Conservation (phyloP, 2,329 filamentous ascomycete species). For the Xylariales sp. region DNA sequence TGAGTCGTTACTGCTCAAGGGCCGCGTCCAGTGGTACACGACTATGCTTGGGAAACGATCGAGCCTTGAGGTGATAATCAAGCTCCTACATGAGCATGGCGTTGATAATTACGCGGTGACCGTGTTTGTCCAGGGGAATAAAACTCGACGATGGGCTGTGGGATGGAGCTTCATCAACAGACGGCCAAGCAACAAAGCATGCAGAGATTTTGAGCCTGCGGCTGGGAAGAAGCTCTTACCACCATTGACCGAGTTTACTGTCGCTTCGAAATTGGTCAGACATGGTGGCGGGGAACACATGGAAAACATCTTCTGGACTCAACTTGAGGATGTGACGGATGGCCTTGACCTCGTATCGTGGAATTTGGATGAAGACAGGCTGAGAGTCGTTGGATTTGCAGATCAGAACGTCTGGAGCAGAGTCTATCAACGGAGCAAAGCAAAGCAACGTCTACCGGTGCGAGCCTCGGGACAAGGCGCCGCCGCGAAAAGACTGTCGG, state of each 20-base stretch:
- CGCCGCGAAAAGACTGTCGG: slow-evolving; percentile 21
- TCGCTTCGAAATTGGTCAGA: slow-evolving; percentile 32
- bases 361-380: slow-evolving; percentile 52
- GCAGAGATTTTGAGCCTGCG: slow-evolving; percentile 35
- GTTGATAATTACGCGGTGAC: slow-evolving; percentile 80
- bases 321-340: slow-evolving; percentile 41
- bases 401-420: slow-evolving; percentile 75
- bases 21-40: slow-evolving; percentile 78
- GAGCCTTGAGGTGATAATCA: slow-evolving; percentile 60
- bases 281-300: slow-evolving; percentile 9
- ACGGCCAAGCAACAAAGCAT: slow-evolving; percentile 51
- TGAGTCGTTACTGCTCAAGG: slow-evolving; percentile 58
- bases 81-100: slow-evolving; percentile 48
- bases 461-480: slow-evolving; percentile 14
- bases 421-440: slow-evolving; percentile 61
- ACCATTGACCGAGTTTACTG: slow-evolving; percentile 31
- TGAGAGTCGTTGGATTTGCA: slow-evolving; percentile 58
- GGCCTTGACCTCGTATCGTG: slow-evolving; percentile 57
- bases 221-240: slow-evolving; percentile 41
- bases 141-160: slow-evolving; percentile 80
- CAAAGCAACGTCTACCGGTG: slow-evolving; percentile 20
- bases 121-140: slow-evolving; percentile 70
- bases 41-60: slow-evolving; percentile 81
- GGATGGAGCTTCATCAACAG: slow-evolving; percentile 77
- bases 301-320: slow-evolving; percentile 29